These are phyloP conservation scores for Endocarpon pusillum DNA, from an alignment of 495 filamentous ascomycete species.

Conservation along the genomic window DNA sequence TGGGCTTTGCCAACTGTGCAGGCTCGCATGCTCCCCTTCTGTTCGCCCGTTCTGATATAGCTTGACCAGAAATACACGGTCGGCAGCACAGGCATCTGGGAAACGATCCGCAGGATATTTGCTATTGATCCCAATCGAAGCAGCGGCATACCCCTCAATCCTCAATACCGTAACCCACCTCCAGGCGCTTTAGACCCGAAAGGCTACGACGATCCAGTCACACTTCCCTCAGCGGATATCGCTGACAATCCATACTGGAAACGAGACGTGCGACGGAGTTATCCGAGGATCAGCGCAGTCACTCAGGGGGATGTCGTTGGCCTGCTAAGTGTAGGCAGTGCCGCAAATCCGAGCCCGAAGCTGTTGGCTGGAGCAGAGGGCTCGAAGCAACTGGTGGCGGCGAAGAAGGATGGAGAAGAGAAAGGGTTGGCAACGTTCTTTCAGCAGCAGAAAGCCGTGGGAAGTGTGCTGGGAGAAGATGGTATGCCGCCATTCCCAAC, in stretches of 20 bases:
- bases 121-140: conserved; percentile 81
- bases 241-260: conserved; percentile 98
- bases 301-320: conserved; percentile 73
- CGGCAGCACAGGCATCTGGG: conserved; percentile 81
- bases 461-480: conserved; percentile 45
- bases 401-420: conserved; percentile 58
- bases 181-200: conserved; percentile 65
- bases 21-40: too few relatives aligned
- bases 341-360: conserved; percentile 61
- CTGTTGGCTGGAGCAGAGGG: conserved; percentile 65
- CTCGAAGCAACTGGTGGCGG: conserved; percentile 57
- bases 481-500: conserved; percentile 67
- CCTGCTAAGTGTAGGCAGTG: conserved; percentile 71
- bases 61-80: conserved; percentile 99
- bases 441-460: conserved; percentile 44
- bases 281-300: conserved; percentile 67
- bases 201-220: conserved; percentile 77
- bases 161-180: conserved; percentile 75
- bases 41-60: too few relatives aligned
- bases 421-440: conserved; percentile 55
- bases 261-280: conserved; percentile 70
- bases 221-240: conserved; percentile 79
- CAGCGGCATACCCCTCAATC: conserved; percentile 80
- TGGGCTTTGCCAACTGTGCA: too few relatives aligned
- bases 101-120: conserved; percentile 56